phyloP scores from a whole-genome alignment of 306 rosid genomes.

The Quercus alba region DNA sequence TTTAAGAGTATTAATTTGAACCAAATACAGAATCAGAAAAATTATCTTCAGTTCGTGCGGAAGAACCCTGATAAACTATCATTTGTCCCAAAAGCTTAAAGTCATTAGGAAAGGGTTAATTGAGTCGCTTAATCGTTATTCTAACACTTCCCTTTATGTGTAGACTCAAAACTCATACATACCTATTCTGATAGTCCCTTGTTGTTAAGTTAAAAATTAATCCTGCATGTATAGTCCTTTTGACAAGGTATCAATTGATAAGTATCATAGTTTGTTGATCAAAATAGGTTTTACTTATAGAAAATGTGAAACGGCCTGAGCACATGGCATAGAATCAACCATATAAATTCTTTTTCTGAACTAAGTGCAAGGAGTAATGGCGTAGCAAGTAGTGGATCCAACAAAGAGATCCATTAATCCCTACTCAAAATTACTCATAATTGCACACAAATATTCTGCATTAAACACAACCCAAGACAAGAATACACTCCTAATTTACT shows the following conservation, averaged over 20 bases:
- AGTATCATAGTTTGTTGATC: background rate
- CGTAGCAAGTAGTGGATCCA: background rate
- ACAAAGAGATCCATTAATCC: background rate
- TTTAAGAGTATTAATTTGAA: background rate
- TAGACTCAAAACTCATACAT: too few species aligned
- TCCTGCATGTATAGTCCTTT: background rate
- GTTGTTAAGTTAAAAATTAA: too few species aligned
- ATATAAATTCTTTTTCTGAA: background rate
- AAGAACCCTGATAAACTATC: too few species aligned
- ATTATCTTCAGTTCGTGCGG: background rate
- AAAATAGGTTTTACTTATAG: background rate
- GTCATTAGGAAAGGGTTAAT: too few species aligned
- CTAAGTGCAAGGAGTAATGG: background rate
- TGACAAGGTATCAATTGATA: too few species aligned
- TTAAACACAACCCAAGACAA: background rate
- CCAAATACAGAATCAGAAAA: background rate
- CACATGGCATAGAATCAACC: background rate
- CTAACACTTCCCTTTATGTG: too few species aligned
- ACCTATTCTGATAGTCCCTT: too few species aligned
- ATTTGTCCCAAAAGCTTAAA: too few species aligned
- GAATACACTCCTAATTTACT: slow-evolving; percentile 1
- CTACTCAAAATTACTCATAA: background rate
- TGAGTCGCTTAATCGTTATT: too few species aligned
- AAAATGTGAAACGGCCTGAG: background rate
- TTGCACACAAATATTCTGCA: background rate